Percentiles rank a stretch among this genome's conserved stretches.
Conservation (phyloP, 768 basidiomycete genomes). For the Calvatia gigantea region DNA sequence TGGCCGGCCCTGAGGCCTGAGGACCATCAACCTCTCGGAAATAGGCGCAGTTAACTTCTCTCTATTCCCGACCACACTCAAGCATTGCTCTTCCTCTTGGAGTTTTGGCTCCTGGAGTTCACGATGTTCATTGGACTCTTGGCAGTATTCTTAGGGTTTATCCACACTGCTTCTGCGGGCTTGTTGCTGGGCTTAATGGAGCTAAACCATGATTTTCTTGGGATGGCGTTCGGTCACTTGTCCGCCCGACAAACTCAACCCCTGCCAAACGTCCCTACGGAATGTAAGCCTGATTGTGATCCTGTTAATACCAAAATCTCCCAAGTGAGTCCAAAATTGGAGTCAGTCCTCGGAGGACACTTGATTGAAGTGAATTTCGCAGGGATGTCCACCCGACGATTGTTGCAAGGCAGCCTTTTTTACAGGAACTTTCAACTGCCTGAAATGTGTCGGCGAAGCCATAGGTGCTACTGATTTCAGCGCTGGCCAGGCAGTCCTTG, state of each 20-base stretch:
- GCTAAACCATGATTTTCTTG: not conserved
- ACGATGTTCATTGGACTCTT: not conserved
- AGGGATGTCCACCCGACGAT: slow-evolving; percentile 4
- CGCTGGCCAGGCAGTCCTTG: slow-evolving; percentile 23
- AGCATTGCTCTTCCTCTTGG: not conserved
- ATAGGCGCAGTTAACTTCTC: not conserved
- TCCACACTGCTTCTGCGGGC: not conserved
- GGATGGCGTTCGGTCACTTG: not conserved
- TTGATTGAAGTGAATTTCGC: not conserved
- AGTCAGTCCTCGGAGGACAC: not conserved
- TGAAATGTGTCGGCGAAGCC: slow-evolving; percentile 28
- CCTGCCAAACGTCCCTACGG: slow-evolving; percentile 23
- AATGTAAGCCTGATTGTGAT: slow-evolving; percentile 30
- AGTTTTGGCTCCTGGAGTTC: not conserved
- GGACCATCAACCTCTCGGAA: not conserved
- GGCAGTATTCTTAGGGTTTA: not conserved
- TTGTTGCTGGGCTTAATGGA: slow-evolving; percentile 1
- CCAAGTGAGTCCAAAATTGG: slow-evolving; percentile 18
- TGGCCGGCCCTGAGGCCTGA: slow-evolving; percentile 2
- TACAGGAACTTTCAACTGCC: slow-evolving; percentile 28
- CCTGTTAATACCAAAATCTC: slow-evolving; percentile 20
- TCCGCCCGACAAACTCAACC: slow-evolving; percentile 20
- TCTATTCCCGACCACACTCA: not conserved
- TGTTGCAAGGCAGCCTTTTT: slow-evolving; percentile 32
- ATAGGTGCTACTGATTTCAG: slow-evolving; percentile 25